These are phyloP conservation scores for Mycena floridula DNA, from an alignment of 768 basidiomycete species.

Conservation along the genomic window DNA sequence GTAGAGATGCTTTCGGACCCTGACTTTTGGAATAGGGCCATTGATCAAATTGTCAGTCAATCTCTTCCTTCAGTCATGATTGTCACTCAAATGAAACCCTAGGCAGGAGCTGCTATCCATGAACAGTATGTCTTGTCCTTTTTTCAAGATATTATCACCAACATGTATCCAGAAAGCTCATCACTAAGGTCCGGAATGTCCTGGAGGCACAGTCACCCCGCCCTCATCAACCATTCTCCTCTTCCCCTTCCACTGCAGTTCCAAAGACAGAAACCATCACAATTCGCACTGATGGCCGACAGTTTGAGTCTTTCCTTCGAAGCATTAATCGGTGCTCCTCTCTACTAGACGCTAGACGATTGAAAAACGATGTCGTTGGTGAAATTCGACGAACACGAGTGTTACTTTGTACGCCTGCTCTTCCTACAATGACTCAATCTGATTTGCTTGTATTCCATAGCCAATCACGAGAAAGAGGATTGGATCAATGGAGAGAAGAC, in stretches of 20 bases:
- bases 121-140: constrained; percentile 33
- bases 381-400: constrained; percentile 81
- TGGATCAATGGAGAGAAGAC: constrained; percentile 85
- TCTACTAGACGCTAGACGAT: constrained; percentile 78
- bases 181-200: constrained; percentile 81
- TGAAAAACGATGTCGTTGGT: constrained; percentile 90
- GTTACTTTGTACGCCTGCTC: constrained; percentile 48
- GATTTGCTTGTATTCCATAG: constrained; percentile 25
- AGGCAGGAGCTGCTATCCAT: constrained; percentile 48
- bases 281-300: constrained; percentile 69
- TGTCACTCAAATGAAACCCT: constrained; percentile 3
- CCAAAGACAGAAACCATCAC: constrained; percentile 68
- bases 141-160: too few relatives aligned
- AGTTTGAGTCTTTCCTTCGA: constrained; percentile 88
- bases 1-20: constrained; percentile 93
- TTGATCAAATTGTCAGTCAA: constrained; percentile 92
- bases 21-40: constrained; percentile 93
- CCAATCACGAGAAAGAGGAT: constrained; percentile 81
- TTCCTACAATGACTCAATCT: not conserved
- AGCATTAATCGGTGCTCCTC: constrained; percentile 81
- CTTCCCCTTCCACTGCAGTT: constrained; percentile 25
- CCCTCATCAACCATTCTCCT: constrained; percentile 34
- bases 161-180: constrained; percentile 57
- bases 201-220: constrained; percentile 74
- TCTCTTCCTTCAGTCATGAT: constrained; percentile 22